Evolutionary conservation across 345 rosid species (phyloP).

Genomic region (Eucalyptus regnans): DNA sequence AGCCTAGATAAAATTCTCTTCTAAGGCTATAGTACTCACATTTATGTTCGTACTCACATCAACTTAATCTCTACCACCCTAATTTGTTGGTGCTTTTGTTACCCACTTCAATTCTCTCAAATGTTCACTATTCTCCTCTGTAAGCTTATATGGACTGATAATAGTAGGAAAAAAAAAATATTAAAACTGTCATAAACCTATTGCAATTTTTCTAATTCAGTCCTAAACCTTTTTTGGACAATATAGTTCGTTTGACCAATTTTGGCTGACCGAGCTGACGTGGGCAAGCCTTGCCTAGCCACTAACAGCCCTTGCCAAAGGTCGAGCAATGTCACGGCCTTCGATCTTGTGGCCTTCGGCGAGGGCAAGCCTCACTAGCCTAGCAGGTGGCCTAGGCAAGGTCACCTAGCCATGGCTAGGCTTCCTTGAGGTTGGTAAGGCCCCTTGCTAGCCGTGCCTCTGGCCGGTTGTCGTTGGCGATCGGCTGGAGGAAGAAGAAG

Average conservation of each 20-base stretch:
- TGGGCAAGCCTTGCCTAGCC: too few relatives aligned
- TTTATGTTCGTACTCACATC: background rate
- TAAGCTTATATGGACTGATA: background rate
- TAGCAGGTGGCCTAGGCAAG: accelerated
- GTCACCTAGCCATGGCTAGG: too few relatives aligned
- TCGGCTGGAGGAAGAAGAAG: too few relatives aligned
- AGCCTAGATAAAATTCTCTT: background rate
- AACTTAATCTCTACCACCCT: background rate
- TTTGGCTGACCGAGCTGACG: accelerated
- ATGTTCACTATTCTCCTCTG: background rate
- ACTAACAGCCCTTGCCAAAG: too few relatives aligned
- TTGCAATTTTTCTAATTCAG: too few relatives aligned
- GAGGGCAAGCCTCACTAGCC: too few relatives aligned
- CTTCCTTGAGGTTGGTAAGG: too few relatives aligned
- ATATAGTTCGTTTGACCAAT: too few relatives aligned
- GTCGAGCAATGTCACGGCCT: accelerated
- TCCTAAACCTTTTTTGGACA: too few relatives aligned
- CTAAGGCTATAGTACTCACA: background rate
- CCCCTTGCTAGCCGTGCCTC: too few relatives aligned
- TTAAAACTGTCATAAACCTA: accelerated
- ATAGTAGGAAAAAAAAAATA: background rate
- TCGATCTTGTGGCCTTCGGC: accelerated
- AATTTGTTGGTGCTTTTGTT: background rate
- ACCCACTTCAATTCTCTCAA: background rate
- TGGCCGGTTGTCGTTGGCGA: accelerated